A percentile compares a stretch with the other conserved stretches of the same genome.
phyloP scores from a whole-genome alignment of 2,329 filamentous ascomycete species.

The Fusarium chuoi region DNA sequence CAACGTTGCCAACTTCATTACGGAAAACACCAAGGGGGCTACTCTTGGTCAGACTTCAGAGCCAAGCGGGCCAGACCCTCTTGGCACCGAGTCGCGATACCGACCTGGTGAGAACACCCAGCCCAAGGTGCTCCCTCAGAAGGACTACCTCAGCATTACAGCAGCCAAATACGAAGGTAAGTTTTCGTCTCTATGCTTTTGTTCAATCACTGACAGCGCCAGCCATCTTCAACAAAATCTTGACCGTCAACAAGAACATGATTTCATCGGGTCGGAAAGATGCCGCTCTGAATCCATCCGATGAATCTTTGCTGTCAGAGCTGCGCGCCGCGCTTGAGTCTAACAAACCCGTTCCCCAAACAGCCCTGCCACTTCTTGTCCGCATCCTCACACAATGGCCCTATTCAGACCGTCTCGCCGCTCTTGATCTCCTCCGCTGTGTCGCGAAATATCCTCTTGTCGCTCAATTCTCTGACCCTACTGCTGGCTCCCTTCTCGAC shows the following conservation, averaged over 20 bases:
- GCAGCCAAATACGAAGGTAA: slow-evolving; percentile 74
- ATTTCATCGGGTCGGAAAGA: slow-evolving; percentile 78
- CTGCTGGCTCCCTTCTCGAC: slow-evolving; percentile 69
- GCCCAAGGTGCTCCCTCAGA: slow-evolving; percentile 78
- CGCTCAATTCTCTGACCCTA: slow-evolving; percentile 67
- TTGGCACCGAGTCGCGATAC: slow-evolving; percentile 82
- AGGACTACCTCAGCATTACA: slow-evolving; percentile 80
- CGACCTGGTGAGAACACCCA: slow-evolving; percentile 68
- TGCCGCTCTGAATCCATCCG: slow-evolving; percentile 76
- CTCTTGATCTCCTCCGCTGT: slow-evolving; percentile 88
- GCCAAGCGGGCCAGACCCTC: slow-evolving; percentile 72
- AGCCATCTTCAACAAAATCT: slow-evolving; percentile 80
- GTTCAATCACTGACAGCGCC: not conserved
- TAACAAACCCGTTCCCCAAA: slow-evolving; percentile 58
- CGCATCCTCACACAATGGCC: slow-evolving; percentile 85
- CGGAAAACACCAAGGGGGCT: slow-evolving; percentile 87
- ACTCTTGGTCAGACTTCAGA: slow-evolving; percentile 74
- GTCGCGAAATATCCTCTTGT: slow-evolving; percentile 75
- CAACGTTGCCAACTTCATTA: slow-evolving; percentile 92
- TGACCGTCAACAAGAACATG: slow-evolving; percentile 78
- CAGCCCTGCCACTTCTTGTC: slow-evolving; percentile 71
- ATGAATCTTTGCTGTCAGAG: slow-evolving; percentile 70
- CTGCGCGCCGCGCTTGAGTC: slow-evolving; percentile 74
- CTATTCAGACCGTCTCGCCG: slow-evolving; percentile 80
- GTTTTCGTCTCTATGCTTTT: not conserved